phyloP scores from a whole-genome alignment of 2,329 filamentous ascomycete species.

The Cladophialophora exuberans region DNA sequence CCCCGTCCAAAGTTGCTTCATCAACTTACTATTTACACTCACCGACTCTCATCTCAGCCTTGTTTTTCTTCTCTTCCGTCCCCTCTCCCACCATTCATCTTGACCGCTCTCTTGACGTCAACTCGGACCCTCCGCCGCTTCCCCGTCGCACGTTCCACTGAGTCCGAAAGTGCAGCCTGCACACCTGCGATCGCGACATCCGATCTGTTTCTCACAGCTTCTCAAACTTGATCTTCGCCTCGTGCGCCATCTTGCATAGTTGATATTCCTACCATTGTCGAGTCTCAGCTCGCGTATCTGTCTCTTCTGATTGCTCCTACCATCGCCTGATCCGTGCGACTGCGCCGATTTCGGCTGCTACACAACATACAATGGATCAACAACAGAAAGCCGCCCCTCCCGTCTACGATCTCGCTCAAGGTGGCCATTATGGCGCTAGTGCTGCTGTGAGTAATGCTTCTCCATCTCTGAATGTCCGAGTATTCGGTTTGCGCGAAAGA shows the following conservation, averaged over 20 bases:
- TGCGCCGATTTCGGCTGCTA: background rate
- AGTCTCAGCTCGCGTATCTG: background rate
- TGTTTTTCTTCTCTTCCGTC: background rate
- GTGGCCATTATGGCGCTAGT: conserved; percentile 21
- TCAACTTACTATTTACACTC: conserved; percentile 8
- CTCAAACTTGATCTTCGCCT: background rate
- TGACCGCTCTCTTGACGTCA: conserved; percentile 10
- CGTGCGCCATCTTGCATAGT: background rate
- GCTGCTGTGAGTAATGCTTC: conserved; percentile 13
- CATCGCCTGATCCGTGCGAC: background rate
- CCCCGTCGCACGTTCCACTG: background rate
- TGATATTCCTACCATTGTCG: background rate
- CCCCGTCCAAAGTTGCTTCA: no score
- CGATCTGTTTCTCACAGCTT: background rate
- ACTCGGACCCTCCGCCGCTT: background rate
- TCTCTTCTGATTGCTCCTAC: background rate
- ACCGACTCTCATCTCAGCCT: conserved; percentile 7
- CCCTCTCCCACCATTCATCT: background rate
- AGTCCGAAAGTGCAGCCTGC: background rate
- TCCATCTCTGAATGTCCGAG: background rate
- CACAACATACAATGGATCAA: conserved; percentile 11
- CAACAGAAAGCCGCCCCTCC: conserved; percentile 8
- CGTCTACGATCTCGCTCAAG: conserved; percentile 14
- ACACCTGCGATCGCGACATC: background rate
- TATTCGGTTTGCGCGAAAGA: background rate